Evolutionary conservation across 306 rosid species (phyloP).

Genomic region (Fragaria nilgerrensis): DNA sequence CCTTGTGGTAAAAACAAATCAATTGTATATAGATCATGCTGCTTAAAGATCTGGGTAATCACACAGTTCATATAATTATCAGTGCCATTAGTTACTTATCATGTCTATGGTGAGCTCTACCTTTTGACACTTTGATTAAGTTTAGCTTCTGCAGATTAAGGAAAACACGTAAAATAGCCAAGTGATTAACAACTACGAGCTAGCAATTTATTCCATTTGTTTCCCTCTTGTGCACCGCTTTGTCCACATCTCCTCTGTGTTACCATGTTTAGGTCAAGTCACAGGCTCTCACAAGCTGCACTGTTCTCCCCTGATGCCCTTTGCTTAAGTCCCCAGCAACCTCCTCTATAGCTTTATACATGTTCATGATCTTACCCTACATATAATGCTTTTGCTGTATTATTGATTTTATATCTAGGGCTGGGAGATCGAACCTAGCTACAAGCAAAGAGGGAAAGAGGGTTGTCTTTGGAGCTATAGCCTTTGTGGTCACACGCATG

Average conservation of each 20-base stretch:
- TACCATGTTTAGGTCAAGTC: constrained; percentile 50
- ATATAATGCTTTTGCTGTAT: background rate
- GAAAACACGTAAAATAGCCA: background rate
- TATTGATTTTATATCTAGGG: background rate
- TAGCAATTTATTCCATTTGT: constrained; percentile 44
- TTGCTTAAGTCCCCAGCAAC: constrained; percentile 14
- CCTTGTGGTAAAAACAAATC: constrained; percentile 19
- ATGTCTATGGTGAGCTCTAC: background rate
- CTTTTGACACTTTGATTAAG: background rate
- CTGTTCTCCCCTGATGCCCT: constrained; percentile 29
- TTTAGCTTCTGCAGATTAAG: background rate
- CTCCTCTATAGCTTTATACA: constrained; percentile 4
- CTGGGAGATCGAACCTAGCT: constrained; percentile 14
- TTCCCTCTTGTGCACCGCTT: constrained; percentile 34
- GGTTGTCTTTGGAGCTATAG: constrained; percentile 26
- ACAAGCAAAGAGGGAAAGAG: constrained; percentile 20
- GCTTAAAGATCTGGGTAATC: constrained; percentile 36
- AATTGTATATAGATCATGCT: background rate
- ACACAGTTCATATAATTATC: constrained; percentile 29
- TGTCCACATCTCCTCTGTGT: constrained; percentile 23
- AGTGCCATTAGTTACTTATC: background rate
- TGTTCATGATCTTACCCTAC: background rate
- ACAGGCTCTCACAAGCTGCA: constrained; percentile 28
- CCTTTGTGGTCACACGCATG: constrained; percentile 84
- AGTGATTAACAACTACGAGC: constrained; percentile 30